These are phyloP conservation scores for Claviceps purpurea DNA, from an alignment of 2,329 filamentous ascomycete species.

Conservation along the genomic window DNA sequence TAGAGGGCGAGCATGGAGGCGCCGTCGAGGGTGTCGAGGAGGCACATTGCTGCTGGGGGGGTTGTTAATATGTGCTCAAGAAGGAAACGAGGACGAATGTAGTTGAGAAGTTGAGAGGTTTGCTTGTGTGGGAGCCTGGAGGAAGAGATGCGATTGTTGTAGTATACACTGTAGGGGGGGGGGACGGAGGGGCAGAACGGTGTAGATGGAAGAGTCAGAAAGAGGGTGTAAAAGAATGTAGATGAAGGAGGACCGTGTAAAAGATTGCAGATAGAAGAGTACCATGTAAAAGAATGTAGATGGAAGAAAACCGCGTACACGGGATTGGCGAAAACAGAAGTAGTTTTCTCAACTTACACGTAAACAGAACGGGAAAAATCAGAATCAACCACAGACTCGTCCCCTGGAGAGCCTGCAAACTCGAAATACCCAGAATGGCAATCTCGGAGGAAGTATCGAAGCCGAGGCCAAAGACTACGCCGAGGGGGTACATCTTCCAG, in stretches of 20 bases:
- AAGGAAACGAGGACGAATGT: too few relatives aligned
- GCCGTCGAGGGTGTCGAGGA: conserved; percentile 84
- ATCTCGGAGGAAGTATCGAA: conserved; percentile 96
- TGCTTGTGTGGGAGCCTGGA: too few relatives aligned
- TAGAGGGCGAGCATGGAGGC: conserved; percentile 94
- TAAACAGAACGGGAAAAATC: conserved; percentile 83
- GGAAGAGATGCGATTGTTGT: too few relatives aligned
- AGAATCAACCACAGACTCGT: conserved; percentile 90
- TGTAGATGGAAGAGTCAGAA: too few relatives aligned
- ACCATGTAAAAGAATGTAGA: too few relatives aligned
- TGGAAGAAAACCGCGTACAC: too few relatives aligned
- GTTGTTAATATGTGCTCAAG: not conserved
- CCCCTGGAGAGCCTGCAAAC: conserved; percentile 71
- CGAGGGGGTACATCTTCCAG: conserved; percentile 95
- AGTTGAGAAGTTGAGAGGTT: not conserved
- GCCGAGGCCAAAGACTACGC: conserved; percentile 77
- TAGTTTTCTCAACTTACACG: conserved; percentile 34
- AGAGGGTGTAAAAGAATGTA: too few relatives aligned
- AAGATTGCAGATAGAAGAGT: too few relatives aligned
- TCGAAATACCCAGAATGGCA: conserved; percentile 79
- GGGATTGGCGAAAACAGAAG: too few relatives aligned
- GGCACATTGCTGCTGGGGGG: conserved; percentile 69
- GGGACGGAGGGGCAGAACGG: too few relatives aligned
- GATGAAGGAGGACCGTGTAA: too few relatives aligned
- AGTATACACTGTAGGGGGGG: too few relatives aligned